Evolutionary conservation across 306 rosid species (phyloP).

Genomic region (Malus fusca): DNA sequence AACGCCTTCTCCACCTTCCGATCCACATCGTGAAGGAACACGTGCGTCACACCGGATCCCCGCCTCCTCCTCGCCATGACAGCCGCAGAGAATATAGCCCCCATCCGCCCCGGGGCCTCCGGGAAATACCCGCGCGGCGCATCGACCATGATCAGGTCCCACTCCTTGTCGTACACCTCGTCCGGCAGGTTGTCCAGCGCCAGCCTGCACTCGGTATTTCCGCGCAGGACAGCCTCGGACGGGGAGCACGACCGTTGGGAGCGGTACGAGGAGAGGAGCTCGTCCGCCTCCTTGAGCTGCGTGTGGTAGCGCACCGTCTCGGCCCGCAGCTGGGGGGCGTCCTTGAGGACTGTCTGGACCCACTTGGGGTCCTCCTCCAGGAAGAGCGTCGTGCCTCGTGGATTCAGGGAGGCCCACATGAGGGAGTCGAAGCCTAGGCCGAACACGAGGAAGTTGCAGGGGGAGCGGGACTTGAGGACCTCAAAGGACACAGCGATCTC

Average conservation of each 20-base stretch:
- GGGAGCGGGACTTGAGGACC: slow-evolving; percentile 43
- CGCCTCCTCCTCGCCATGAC: slow-evolving; percentile 69
- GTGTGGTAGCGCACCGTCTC: slow-evolving; percentile 57
- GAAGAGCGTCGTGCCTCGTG: slow-evolving; percentile 70
- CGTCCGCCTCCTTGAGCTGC: slow-evolving; percentile 53
- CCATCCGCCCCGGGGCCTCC: slow-evolving; percentile 90
- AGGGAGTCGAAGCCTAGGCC: slow-evolving; percentile 90
- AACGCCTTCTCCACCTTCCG: slow-evolving; percentile 75
- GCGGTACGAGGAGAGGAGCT: slow-evolving; percentile 31
- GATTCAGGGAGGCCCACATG: slow-evolving; percentile 87
- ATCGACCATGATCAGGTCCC: slow-evolving; percentile 92
- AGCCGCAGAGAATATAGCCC: slow-evolving; percentile 79
- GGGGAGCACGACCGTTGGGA: slow-evolving; percentile 44
- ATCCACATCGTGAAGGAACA: slow-evolving; percentile 80
- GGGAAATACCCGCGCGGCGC: slow-evolving; percentile 79
- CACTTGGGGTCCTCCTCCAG: slow-evolving; percentile 89
- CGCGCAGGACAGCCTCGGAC: slow-evolving; percentile 35
- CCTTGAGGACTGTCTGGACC: slow-evolving; percentile 63
- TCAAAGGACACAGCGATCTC: slow-evolving; percentile 66
- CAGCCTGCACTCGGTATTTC: slow-evolving; percentile 46
- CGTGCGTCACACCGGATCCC: slow-evolving; percentile 74
- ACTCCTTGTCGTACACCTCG: slow-evolving; percentile 63
- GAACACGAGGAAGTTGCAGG: slow-evolving; percentile 71
- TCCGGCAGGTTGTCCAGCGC: slow-evolving; percentile 68
- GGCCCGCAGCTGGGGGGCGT: slow-evolving; percentile 56